A percentile compares a stretch with the other conserved stretches of the same genome.
Conservation (phyloP, 2,329 filamentous ascomycete genomes). For the Colletotrichum sp. region DNA sequence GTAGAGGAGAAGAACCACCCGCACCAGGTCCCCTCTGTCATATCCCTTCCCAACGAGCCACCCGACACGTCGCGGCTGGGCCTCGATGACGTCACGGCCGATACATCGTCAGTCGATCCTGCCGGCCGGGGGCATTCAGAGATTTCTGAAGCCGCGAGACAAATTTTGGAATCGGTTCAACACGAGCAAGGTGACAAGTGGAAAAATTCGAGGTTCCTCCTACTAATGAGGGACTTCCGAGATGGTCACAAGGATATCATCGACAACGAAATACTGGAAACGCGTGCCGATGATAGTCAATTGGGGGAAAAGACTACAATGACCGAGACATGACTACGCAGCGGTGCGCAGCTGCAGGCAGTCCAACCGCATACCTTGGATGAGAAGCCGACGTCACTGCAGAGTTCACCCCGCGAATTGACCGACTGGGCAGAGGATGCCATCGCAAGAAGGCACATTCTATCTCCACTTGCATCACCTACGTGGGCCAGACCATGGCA, state of each 20-base stretch:
- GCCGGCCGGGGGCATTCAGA: constrained; percentile 22
- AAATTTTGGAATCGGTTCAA: constrained; percentile 45
- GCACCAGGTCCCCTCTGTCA: neutral
- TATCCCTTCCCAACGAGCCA: neutral
- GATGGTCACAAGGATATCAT: constrained; percentile 49
- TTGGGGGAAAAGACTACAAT: neutral
- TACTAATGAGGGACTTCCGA: constrained; percentile 49
- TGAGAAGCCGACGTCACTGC: neutral
- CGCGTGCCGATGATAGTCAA: neutral
- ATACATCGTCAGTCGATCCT: neutral
- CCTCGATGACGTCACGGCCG: neutral
- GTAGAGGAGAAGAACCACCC: neutral
- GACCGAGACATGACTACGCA: neutral
- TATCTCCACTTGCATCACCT: neutral
- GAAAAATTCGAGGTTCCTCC: constrained; percentile 49
- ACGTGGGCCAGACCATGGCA: neutral
- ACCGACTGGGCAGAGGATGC: neutral
- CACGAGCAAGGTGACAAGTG: constrained; percentile 50
- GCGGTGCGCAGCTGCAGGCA: neutral
- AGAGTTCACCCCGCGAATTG: neutral
- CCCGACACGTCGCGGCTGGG: neutral
- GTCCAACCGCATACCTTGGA: neutral
- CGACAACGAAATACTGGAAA: constrained; percentile 43
- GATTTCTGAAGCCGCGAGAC: constrained; percentile 45
- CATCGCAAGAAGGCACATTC: neutral